Base-by-base conservation (phyloP, 805 yeast species). In the Yarrowia phangngaensis region DNA sequence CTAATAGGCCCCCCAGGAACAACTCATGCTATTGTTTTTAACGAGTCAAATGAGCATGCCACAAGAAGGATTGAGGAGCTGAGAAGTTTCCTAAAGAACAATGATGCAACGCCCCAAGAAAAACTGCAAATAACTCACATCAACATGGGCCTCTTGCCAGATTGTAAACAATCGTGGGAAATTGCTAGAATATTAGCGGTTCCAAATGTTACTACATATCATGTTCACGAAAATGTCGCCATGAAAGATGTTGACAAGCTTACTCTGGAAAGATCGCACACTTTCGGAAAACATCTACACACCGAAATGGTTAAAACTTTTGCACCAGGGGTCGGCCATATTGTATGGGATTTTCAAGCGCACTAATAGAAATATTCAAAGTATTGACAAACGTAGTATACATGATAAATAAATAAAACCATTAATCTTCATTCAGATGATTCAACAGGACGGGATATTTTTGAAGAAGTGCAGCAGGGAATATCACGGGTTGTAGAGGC, bases 321-420 rank as follows among this genome's bases (percentile, higher is more conserved):
- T 70, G 94, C 95, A 0, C 95, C 95, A 0, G 90, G 82, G 40
- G 79, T 87, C 2, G 81, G 84, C 81, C 95, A 86, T 56, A 67
- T 84, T 2, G 84, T 84, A 35, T 68, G 73, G 3, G 82, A 78
- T 53, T 38, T 38, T 64, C 65, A 47, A 22, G 28, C 9, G 6
- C 14, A 6, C 7, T 14, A 26, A 11, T 14, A 26, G n/a, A 6
- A 11, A 26, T 26, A 26, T 12, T 14, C n/a, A 11, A 14, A n/a
- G n/a, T n/a, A n/a, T n/a, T 23, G 27, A 38, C 45, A 32, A 38
- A 38, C 19, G 45, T 38, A 38, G 32, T 26, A 38, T 38, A 27
- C 45, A 38, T 35, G 27, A 26, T 26, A 23, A 35, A 38, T 38
- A 38, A 38, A 38, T 38, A 38, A 31, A 26, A 20, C 45, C 32